Conservation (phyloP, 345 rosid species). For the Bretschneidera sinensis region DNA sequence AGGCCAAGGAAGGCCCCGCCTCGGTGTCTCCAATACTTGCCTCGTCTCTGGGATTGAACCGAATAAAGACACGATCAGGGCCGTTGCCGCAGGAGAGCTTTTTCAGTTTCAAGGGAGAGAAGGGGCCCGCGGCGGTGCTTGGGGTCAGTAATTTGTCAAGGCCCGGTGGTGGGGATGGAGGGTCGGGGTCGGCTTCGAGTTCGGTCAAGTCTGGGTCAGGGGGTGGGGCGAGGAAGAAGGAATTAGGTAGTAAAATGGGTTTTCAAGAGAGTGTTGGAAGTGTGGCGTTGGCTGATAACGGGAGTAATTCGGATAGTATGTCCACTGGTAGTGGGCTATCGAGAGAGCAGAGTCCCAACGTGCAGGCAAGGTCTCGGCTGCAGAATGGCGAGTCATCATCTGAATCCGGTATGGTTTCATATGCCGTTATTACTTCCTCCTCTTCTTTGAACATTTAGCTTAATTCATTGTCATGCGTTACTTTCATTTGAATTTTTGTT, state of each 20-base stretch:
- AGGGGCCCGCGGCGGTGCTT: slow-evolving; percentile 35
- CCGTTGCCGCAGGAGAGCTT: slow-evolving; percentile 89
- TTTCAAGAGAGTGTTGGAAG: slow-evolving; percentile 34
- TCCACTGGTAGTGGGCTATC: slow-evolving; percentile 49
- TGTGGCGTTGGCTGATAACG: slow-evolving; percentile 30
- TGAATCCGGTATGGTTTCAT: slow-evolving; percentile 40
- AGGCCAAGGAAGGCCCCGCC: slow-evolving; percentile 34
- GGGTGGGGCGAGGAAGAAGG: slow-evolving; percentile 51
- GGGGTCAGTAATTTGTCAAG: slow-evolving; percentile 82
- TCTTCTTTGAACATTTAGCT: background rate
- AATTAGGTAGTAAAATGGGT: slow-evolving; percentile 39
- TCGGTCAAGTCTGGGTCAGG: slow-evolving; percentile 30
- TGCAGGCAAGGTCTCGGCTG: slow-evolving; percentile 45
- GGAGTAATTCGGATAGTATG: slow-evolving; percentile 33
- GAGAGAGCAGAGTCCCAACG: slow-evolving; percentile 56
- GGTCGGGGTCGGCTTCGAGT: slow-evolving; percentile 27
- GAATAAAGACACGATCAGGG: slow-evolving; percentile 94
- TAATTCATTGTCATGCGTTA: too few species aligned
- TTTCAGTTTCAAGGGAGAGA: slow-evolving; percentile 61
- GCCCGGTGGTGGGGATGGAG: slow-evolving; percentile 38
- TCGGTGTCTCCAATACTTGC: slow-evolving; percentile 84
- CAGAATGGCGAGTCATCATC: slow-evolving; percentile 66
- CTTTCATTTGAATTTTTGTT: background rate
- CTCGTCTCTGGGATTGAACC: slow-evolving; percentile 85
- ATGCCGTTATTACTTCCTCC: background rate